Evolutionary conservation across 495 filamentous ascomycete genomes (phyloP).

Genomic region (Penicillium chermesinum): DNA sequence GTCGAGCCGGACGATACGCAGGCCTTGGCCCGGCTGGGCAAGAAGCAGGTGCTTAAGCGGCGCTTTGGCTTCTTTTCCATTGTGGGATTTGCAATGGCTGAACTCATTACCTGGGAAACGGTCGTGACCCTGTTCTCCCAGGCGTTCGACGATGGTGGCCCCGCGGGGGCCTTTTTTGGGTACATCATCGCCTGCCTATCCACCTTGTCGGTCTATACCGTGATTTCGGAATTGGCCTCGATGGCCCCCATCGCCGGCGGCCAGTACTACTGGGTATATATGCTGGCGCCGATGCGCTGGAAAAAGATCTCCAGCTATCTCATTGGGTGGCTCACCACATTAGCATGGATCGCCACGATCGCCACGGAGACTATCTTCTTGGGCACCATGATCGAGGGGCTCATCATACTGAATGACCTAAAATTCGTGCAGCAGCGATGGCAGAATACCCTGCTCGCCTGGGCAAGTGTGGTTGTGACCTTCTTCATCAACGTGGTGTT

Average conservation of each 20-base stretch:
- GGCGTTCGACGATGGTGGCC: conserved; percentile 37
- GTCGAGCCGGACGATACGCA: conserved; percentile 17
- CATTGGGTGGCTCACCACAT: conserved; percentile 35
- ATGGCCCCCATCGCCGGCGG: conserved; percentile 41
- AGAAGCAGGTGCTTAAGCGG: conserved; percentile 35
- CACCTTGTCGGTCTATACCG: conserved; percentile 39
- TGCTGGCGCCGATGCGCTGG: conserved; percentile 30
- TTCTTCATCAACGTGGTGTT: conserved; percentile 41
- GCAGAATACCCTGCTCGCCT: conserved; percentile 48
- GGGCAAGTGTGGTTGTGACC: conserved; percentile 33
- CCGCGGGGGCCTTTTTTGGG: conserved; percentile 44
- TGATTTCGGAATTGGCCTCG: conserved; percentile 45
- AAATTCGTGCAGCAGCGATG: conserved; percentile 36
- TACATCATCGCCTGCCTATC: conserved; percentile 46
- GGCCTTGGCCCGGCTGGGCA: conserved; percentile 32
- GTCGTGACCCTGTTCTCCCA: conserved; percentile 26
- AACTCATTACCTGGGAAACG: conserved; percentile 36
- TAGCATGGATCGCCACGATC: conserved; percentile 32
- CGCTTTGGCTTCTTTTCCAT: conserved; percentile 36
- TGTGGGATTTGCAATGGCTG: conserved; percentile 34
- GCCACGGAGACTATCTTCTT: conserved; percentile 32
- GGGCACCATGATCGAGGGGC: conserved; percentile 39
- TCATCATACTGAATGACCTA: conserved; percentile 37
- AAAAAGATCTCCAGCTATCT: conserved; percentile 34
- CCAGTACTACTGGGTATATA: conserved; percentile 43